Conservation (phyloP, 106 monocot genomes). For the Dioscorea zingiberensis region DNA sequence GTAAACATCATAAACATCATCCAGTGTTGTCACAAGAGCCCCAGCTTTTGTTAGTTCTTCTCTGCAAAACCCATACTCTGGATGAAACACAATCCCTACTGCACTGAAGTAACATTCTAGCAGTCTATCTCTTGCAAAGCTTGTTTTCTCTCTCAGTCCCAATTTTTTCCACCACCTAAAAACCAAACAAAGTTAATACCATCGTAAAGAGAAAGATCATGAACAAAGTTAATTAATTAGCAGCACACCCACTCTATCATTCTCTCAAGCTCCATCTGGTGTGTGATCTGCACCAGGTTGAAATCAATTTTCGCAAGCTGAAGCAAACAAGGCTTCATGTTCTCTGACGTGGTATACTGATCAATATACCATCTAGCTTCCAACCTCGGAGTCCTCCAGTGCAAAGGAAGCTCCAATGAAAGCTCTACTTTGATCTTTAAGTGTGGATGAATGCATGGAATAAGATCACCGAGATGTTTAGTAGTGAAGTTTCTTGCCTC, state of each 20-base stretch:
- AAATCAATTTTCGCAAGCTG: slow-evolving; percentile 58
- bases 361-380: slow-evolving; percentile 43
- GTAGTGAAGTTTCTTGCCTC: slow-evolving; percentile 22
- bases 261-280: slow-evolving; percentile 20
- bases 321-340: slow-evolving; percentile 22
- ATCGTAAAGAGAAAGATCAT: no score
- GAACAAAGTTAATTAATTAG: background rate
- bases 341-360: slow-evolving; percentile 14
- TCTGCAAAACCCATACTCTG: slow-evolving; percentile 16
- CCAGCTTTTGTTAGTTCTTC: slow-evolving; percentile 26
- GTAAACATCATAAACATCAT: slow-evolving; percentile 46
- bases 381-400: slow-evolving; percentile 44
- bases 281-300: slow-evolving; percentile 20
- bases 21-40: slow-evolving; percentile 16
- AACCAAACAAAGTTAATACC: background rate
- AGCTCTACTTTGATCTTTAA: slow-evolving; percentile 20
- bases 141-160: slow-evolving; percentile 20
- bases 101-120: slow-evolving; percentile 30
- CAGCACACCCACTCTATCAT: slow-evolving; percentile 10
- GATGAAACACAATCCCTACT: slow-evolving; percentile 18
- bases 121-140: slow-evolving; percentile 41
- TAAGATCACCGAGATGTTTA: slow-evolving; percentile 1
- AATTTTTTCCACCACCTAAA: background rate
- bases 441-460: background rate
- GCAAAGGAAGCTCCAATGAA: slow-evolving; percentile 47